Percentiles rank a stretch among this genome's conserved stretches.
These are phyloP conservation scores for Coemansia sp. DNA, from an alignment of 192 early-diverging fungal genomes.

Conservation along the genomic window DNA sequence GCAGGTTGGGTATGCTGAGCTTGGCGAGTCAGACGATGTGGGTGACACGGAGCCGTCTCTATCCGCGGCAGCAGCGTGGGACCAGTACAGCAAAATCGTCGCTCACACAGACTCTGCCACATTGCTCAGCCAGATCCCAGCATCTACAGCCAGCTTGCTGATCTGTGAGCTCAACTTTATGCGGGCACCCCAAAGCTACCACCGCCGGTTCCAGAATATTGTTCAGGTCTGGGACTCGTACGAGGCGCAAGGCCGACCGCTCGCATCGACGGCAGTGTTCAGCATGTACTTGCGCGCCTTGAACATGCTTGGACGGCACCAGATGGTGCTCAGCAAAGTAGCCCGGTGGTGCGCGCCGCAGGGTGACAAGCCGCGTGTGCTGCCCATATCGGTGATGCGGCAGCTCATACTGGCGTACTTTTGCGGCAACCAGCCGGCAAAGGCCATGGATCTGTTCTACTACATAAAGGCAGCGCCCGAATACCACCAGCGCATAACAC, in stretches of 20 bases:
- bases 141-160: slow-evolving; percentile 17
- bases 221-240: slow-evolving; percentile 30
- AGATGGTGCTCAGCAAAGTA: slow-evolving; percentile 21
- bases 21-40: neutral
- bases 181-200: slow-evolving; percentile 13
- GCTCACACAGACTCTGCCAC: slow-evolving; percentile 6
- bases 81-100: slow-evolving; percentile 32
- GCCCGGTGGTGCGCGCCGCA: slow-evolving; percentile 2
- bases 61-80: slow-evolving; percentile 21
- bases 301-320: slow-evolving; percentile 31
- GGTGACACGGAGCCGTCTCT: slow-evolving; percentile 6
- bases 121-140: slow-evolving; percentile 27
- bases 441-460: slow-evolving; percentile 26
- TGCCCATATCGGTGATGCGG: slow-evolving; percentile 16
- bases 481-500: slow-evolving; percentile 11
- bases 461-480: neutral
- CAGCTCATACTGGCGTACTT: slow-evolving; percentile 44
- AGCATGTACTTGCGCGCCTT: slow-evolving; percentile 41
- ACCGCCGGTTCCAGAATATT: slow-evolving; percentile 26
- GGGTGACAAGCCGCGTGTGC: neutral
- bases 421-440: slow-evolving; percentile 23
- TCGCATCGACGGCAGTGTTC: slow-evolving; percentile 17
- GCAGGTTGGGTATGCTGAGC: neutral
- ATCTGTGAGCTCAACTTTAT: slow-evolving; percentile 37
- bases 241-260: slow-evolving; percentile 12